Evolutionary conservation across 2,329 filamentous ascomycete genomes (phyloP).

Genomic region (Westerdykella ornata): DNA sequence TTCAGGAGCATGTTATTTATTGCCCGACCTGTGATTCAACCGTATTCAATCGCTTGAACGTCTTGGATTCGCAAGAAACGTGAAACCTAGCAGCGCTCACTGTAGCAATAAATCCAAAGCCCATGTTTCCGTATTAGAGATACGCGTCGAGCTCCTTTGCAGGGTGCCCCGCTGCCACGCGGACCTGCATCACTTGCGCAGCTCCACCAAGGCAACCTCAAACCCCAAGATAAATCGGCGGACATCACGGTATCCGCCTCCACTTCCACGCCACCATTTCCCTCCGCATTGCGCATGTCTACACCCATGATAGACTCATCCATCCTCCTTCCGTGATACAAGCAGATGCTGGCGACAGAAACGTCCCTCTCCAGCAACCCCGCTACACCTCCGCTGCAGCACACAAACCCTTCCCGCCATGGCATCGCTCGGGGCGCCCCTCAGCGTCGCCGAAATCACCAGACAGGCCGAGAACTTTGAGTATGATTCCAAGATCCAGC

Average conservation of each 20-base stretch:
- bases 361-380: background rate
- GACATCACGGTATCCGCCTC: no score
- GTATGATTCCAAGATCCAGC: slow-evolving; percentile 68
- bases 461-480: slow-evolving; percentile 70
- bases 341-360: slow-evolving; percentile 2
- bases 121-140: no score
- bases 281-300: slow-evolving; percentile 5
- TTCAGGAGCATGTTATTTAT: background rate
- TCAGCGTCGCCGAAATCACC: slow-evolving; percentile 71
- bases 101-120: no score
- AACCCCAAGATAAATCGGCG: no score
- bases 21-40: slow-evolving; percentile 11
- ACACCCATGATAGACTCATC: slow-evolving; percentile 27
- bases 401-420: slow-evolving; percentile 13
- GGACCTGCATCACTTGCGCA: no score
- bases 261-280: no score
- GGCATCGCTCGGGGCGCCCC: slow-evolving; percentile 44
- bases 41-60: slow-evolving; percentile 6
- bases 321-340: slow-evolving; percentile 18
- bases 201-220: no score
- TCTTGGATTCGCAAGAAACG: no score
- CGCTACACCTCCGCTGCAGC: slow-evolving; percentile 6
- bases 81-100: no score
- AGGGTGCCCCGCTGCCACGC: no score
- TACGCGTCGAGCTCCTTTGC: no score